Evolutionary conservation across 129 eudicot genomes (phyloP).

Genomic region (Centaurea solstitialis): DNA sequence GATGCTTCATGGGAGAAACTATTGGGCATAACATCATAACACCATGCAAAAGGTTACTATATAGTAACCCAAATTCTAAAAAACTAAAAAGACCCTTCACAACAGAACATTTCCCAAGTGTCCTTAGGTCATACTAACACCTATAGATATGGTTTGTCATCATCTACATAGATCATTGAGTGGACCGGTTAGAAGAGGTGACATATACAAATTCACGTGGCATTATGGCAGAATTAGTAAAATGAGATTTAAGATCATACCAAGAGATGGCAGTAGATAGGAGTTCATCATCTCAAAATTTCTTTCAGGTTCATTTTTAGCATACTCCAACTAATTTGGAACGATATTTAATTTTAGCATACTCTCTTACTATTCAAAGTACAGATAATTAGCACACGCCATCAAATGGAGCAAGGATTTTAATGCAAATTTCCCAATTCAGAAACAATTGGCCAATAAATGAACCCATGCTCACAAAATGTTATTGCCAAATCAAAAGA

Average conservation of each 20-base stretch:
- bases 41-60: neutral
- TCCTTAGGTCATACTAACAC: neutral
- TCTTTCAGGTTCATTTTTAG: neutral
- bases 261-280: neutral
- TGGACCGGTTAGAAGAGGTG: neutral
- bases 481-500: neutral
- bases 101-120: neutral
- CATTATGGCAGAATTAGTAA: neutral
- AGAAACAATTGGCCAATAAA: neutral
- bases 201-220: neutral
- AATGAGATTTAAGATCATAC: neutral
- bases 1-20: slow-evolving; percentile 3
- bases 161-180: neutral
- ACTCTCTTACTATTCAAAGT: neutral
- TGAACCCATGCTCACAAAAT: neutral
- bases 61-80: slow-evolving; percentile 2
- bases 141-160: neutral
- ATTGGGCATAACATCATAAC: neutral
- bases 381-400: neutral
- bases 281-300: neutral
- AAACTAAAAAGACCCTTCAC: neutral
- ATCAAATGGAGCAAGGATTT: neutral
- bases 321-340: neutral
- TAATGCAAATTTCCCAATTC: slow-evolving; percentile 16
- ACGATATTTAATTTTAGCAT: too few relatives aligned